Conservation (phyloP, 306 rosid species). For the Trifolium subterraneum region DNA sequence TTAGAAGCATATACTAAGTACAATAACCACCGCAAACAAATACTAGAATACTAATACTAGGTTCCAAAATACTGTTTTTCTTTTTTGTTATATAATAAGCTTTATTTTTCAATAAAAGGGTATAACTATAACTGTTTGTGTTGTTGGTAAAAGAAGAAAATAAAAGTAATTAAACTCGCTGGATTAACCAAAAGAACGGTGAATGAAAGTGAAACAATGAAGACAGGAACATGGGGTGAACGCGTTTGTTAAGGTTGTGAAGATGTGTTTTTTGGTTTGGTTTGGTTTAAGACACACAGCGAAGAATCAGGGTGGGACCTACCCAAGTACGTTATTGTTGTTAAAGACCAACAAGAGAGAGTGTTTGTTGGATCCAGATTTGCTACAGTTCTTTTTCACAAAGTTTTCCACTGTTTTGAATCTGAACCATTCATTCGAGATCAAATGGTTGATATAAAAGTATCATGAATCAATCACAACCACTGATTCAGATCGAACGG, state of each 20-base stretch:
- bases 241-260: too few species aligned
- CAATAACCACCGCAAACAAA: conserved; percentile 50
- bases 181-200: conserved; percentile 15
- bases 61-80: conserved; percentile 43
- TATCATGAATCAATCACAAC: too few species aligned
- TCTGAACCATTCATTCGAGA: too few species aligned
- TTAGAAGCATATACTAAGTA: conserved; percentile 18
- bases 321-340: neutral
- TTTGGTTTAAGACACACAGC: neutral
- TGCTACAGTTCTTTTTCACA: too few species aligned
- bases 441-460: too few species aligned
- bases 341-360: neutral
- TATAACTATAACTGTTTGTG: conserved; percentile 44
- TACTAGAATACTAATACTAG: conserved; percentile 44
- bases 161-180: neutral
- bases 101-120: conserved; percentile 40
- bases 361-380: too few species aligned
- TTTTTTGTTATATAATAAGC: neutral
- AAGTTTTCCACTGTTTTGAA: too few species aligned
- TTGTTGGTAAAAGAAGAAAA: neutral
- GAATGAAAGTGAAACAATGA: conserved; percentile 33
- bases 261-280: neutral
- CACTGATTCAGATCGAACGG: too few species aligned
- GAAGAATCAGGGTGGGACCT: conserved; percentile 51
- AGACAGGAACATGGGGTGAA: conserved; percentile 41